Base-by-base conservation (phyloP, 2,329 filamentous ascomycete genomes). In the Penicillium paneum region DNA sequence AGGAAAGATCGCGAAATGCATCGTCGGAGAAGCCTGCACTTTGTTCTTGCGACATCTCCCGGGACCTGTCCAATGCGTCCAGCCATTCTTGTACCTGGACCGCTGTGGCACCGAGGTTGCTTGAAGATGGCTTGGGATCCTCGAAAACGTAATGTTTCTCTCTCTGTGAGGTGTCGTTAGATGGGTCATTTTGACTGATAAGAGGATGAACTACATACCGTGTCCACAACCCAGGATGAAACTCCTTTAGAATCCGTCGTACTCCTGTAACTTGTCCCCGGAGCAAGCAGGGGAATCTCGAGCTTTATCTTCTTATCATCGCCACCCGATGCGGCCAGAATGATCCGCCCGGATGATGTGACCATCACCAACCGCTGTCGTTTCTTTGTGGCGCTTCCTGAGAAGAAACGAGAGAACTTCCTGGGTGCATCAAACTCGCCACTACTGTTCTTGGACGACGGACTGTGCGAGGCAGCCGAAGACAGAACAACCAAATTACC, bases 291-390 rank as follows among this genome's bases (percentile, higher is more conserved):
- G n/a, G 90, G 90, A 34, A 99, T 84, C 64, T 99, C 94, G 65
- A 90, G 83, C 71, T 99, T 99, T 21, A 91, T 83, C 72, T 94
- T 92, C 77, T 99, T 99, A 70, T 97, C 93, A 60, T 96, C 94
- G 0, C 93, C 94, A 7, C 93, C 92, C 24, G 92, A 88, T 5
- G 94, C 90, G 12, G 91, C 93, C 67, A 99, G 81, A 44, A 99
- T 86, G 49, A 99, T 88, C 40, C 94, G 86, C 15, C 89, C 94
- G 64, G 89, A 91, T 1, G 91, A 95, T 3, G 94, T 99, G 50
- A 99, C 85, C 86, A 99, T 92, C 7, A 99, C 94, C 50, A 99
- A 79, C 43, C 94, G 83, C 70, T 96, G 91, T 60, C 92, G 83
- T 75, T 96, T 97, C 78, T 97, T 99, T 8, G 89, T 89, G 10